phyloP scores from a whole-genome alignment of 495 filamentous ascomycete species.

The Lasiosphaeria hispida region DNA sequence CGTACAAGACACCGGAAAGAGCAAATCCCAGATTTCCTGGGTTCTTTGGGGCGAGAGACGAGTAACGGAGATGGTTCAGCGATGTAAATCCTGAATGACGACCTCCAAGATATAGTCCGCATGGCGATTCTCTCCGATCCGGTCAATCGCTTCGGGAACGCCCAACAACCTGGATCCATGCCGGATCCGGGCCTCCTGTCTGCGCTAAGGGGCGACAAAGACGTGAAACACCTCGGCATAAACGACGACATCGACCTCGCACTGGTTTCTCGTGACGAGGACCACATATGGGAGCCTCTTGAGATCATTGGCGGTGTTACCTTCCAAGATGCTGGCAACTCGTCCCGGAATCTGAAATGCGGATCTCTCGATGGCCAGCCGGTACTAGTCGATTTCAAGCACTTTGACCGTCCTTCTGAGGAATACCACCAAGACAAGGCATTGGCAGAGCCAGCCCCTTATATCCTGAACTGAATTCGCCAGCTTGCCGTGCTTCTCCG shows the following conservation, averaged over 20 bases:
- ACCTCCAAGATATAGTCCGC: neutral
- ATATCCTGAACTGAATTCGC: neutral
- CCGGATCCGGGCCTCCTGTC: neutral
- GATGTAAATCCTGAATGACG: neutral
- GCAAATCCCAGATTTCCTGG: neutral
- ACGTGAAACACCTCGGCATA: neutral
- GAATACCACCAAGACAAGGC: neutral
- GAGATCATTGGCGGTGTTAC: neutral
- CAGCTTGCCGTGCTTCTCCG: neutral
- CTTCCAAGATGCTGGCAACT: neutral
- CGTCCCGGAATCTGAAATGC: neutral
- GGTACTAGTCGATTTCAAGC: neutral
- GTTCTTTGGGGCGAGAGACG: neutral
- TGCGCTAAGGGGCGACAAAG: neutral
- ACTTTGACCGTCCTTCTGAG: too few relatives aligned
- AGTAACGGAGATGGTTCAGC: neutral
- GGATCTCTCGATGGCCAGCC: neutral
- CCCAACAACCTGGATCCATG: too few relatives aligned
- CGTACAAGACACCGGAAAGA: neutral
- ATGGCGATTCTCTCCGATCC: neutral
- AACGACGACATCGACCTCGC: neutral
- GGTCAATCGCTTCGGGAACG: neutral
- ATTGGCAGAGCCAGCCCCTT: neutral
- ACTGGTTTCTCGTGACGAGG: neutral
- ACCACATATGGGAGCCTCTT: neutral